These are phyloP conservation scores for Coriolopsis trogii DNA, from an alignment of 1,284 basidiomycete species.

Conservation along the genomic window DNA sequence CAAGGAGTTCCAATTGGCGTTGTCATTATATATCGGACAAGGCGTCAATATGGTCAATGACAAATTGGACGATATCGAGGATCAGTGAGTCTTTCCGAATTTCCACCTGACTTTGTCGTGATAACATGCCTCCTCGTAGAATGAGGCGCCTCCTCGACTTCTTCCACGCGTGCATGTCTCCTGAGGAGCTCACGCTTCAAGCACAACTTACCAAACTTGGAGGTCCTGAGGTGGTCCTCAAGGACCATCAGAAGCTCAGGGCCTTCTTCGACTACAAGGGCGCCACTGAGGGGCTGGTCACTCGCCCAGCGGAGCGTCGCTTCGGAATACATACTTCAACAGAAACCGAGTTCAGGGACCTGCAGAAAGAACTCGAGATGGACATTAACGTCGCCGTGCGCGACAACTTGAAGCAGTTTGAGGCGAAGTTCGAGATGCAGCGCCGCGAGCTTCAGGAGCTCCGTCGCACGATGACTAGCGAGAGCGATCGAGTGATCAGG, in stretches of 20 bases:
- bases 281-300: not conserved
- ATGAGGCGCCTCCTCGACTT: not conserved
- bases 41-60: slow-evolving; percentile 36
- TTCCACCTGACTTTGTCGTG: slow-evolving; percentile 2
- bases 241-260: too few species aligned
- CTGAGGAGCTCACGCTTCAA: too few species aligned
- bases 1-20: slow-evolving; percentile 34
- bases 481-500: slow-evolving; percentile 24
- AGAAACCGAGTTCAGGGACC: not conserved
- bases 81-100: slow-evolving; percentile 19
- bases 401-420: slow-evolving; percentile 26
- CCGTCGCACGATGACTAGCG: slow-evolving; percentile 12
- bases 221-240: too few species aligned
- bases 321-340: not conserved
- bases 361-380: slow-evolving; percentile 18
- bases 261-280: not conserved
- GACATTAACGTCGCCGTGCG: slow-evolving; percentile 19
- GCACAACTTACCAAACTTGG: too few species aligned
- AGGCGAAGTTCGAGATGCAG: slow-evolving; percentile 31
- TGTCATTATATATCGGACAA: slow-evolving; percentile 37
- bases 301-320: not conserved
- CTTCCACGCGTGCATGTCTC: too few species aligned
- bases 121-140: slow-evolving; percentile 25
- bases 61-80: slow-evolving; percentile 32
- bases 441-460: slow-evolving; percentile 23